Evolutionary conservation across 2,329 filamentous ascomycete genomes (phyloP).

Genomic region (Ophiocordyceps sinensis): DNA sequence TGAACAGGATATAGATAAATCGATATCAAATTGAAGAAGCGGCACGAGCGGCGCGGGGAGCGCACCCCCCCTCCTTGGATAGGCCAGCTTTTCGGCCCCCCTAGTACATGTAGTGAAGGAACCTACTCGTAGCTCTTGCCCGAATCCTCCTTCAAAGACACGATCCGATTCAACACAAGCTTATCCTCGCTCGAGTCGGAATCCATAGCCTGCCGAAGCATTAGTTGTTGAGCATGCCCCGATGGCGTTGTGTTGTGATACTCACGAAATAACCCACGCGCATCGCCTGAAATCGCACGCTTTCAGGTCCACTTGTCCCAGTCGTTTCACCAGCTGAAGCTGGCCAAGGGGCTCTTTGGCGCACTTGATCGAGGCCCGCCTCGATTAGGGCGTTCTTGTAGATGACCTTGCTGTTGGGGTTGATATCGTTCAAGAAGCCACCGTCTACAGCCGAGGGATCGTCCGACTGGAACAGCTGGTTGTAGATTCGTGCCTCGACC

Average conservation of each 20-base stretch:
- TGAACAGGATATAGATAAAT: too few species aligned
- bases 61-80: too few species aligned
- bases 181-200: constrained; percentile 65
- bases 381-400: constrained; percentile 61
- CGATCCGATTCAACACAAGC: constrained; percentile 80
- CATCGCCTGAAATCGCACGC: constrained; percentile 81
- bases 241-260: constrained; percentile 2
- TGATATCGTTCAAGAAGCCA: constrained; percentile 41
- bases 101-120: too few species aligned
- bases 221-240: not conserved
- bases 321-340: constrained; percentile 37
- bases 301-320: constrained; percentile 51
- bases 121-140: too few species aligned
- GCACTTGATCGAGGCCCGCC: constrained; percentile 48
- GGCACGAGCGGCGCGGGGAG: too few species aligned
- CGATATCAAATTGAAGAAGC: too few species aligned
- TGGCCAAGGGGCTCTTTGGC: too few species aligned
- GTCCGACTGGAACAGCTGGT: too few species aligned
- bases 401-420: constrained; percentile 67
- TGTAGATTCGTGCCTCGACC: too few species aligned
- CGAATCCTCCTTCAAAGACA: constrained; percentile 79
- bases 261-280: constrained; percentile 70
- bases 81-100: too few species aligned
- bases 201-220: constrained; percentile 46
- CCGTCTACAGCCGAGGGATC: constrained; percentile 30